A percentile compares a stretch with the other conserved stretches of the same genome.
phyloP scores from a whole-genome alignment of 148 eudicot genomes.

The Polygonum maritimum region DNA sequence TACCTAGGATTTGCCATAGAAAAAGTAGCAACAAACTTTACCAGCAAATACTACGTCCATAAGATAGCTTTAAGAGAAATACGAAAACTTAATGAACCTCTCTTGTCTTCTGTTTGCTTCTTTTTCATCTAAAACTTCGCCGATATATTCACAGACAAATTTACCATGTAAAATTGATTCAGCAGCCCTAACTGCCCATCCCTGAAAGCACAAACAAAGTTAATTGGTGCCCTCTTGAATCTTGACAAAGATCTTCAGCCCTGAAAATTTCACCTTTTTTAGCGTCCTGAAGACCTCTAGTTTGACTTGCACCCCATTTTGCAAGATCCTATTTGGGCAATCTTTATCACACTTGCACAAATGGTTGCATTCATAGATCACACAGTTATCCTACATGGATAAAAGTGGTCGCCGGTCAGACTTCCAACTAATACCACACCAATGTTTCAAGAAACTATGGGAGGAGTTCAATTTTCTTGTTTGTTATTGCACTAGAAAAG shows the following conservation, averaged over 20 bases:
- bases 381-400: constrained; percentile 61
- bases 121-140: constrained; percentile 65
- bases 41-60: not conserved
- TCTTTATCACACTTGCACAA: constrained; percentile 56
- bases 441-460: not conserved
- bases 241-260: not conserved
- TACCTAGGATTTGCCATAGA: constrained; percentile 28
- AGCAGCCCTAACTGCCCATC: constrained; percentile 84
- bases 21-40: not conserved
- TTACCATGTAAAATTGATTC: constrained; percentile 65
- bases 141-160: constrained; percentile 81
- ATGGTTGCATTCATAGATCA: constrained; percentile 82
- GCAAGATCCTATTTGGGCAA: constrained; percentile 89
- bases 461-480: no score
- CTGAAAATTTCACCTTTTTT: constrained; percentile 45
- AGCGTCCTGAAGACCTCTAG: constrained; percentile 81
- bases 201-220: constrained; percentile 25
- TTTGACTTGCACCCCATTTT: constrained; percentile 65
- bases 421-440: not conserved
- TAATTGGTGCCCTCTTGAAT: not conserved
- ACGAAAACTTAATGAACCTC: constrained; percentile 34
- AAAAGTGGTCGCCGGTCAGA: not conserved
- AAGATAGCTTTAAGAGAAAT: not conserved
- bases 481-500: not conserved
- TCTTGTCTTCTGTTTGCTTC: constrained; percentile 65